phyloP scores from a whole-genome alignment of 179 eudicot species.

The Actinidia arguta region DNA sequence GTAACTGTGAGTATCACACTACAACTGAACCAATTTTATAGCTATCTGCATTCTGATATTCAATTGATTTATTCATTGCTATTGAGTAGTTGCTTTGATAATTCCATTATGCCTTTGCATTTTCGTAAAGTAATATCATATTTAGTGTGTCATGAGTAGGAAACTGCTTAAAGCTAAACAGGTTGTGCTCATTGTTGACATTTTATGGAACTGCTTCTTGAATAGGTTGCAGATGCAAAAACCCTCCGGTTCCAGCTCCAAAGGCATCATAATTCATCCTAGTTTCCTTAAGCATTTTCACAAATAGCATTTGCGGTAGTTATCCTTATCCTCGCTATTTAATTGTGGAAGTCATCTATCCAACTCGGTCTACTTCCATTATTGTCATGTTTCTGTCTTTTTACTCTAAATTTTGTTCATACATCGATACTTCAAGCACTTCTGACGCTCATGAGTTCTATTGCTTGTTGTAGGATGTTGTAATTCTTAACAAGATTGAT shows the following conservation, averaged over 20 bases:
- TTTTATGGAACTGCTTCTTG: slow-evolving; percentile 24
- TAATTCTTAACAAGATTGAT: slow-evolving; percentile 92
- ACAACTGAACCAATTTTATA: background rate
- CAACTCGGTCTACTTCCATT: background rate
- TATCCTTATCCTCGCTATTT: slow-evolving; percentile 3
- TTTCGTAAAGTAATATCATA: background rate
- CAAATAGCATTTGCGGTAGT: slow-evolving; percentile 95
- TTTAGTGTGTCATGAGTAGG: background rate
- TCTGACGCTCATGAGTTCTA: slow-evolving; percentile 15
- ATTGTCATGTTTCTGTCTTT: background rate
- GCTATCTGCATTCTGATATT: background rate
- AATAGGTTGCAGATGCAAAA: slow-evolving; percentile 94
- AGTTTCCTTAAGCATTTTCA: slow-evolving; percentile 89
- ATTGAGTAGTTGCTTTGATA: background rate
- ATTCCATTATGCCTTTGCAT: background rate
- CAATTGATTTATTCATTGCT: background rate
- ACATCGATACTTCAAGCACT: background rate
- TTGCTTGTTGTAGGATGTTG: slow-evolving; percentile 73
- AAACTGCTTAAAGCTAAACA: background rate
- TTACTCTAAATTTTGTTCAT: background rate
- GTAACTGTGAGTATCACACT: slow-evolving; percentile 69
- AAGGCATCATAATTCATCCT: slow-evolving; percentile 70
- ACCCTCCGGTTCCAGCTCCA: slow-evolving; percentile 86
- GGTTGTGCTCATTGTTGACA: background rate
- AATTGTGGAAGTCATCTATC: slow-evolving; percentile 11